Evolutionary conservation across 2,329 filamentous ascomycete species (phyloP), one percentile per base, ranked within the genome.

Genomic region (Trichoderma harzianum): DNA sequence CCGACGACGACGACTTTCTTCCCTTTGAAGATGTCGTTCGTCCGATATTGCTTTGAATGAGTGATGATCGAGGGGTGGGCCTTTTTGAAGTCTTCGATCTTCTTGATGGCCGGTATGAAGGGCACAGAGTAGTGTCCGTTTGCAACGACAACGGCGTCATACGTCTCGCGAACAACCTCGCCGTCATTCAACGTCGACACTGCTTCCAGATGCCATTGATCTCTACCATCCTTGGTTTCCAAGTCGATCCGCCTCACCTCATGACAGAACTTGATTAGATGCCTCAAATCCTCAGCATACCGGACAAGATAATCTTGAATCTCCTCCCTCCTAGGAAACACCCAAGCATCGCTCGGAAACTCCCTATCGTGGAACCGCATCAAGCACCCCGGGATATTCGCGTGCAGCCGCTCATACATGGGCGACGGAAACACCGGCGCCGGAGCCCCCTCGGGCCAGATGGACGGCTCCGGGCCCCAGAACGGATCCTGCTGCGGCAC

Each of bases 1-100:
- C 95, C 95, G 0, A 98, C 90, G 0, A 98, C 87, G 6, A 98
- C 81, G 12, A 96, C 92, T 80, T 93, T 97, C 79, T 92, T 92
- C 68, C 84, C 86, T 1, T 79, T 78, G 76, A 91, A 97, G 0
- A 83, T 77, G 21, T 88, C 86, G 0, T 93, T 87, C 0, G 82
- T 86, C 53, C 94, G 90, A 78, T 94, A 98, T 71, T 90, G 89
- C 79, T 96, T 97, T 1, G 94, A 94, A 80, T 96, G 93, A 2
- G 85, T 86, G 57, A 95, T 88, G 3, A 86, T 78, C 0, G 84
- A 86, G 0, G 91, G 91, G 72, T 92, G 87, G 1, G 83, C 79
- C 30, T 81, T 75, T 74, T 90, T 84, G 80, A 92, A 95, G 2
- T 83, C 84, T 32, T 80, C 76, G 14, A 94, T 86, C 12, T 89